phyloP scores from a whole-genome alignment of 2,329 filamentous ascomycete species.

The Zalaria sp. region DNA sequence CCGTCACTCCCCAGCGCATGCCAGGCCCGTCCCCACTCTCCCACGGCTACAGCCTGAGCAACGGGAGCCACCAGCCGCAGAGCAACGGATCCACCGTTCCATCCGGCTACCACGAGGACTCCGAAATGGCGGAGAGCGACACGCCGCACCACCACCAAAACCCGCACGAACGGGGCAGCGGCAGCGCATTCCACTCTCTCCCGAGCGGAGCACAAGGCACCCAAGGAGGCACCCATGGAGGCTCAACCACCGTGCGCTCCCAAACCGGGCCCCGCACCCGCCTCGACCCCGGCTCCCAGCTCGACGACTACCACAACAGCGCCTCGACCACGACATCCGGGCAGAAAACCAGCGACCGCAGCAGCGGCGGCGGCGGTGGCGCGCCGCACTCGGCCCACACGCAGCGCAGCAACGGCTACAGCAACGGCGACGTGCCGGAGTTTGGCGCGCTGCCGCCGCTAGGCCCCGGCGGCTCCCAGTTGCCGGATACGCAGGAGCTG shows the following conservation, averaged over 20 bases:
- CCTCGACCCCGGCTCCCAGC: constrained; percentile 43
- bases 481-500: constrained; percentile 42
- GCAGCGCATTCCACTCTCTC: constrained; percentile 11
- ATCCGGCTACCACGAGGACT: constrained; percentile 25
- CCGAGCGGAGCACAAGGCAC: constrained; percentile 12
- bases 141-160: constrained; percentile 9
- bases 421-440: constrained; percentile 37
- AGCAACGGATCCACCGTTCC: constrained; percentile 28
- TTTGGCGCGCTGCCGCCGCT: constrained; percentile 37
- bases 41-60: constrained; percentile 38
- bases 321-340: constrained; percentile 73
- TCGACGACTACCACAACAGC: constrained; percentile 60
- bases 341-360: constrained; percentile 60
- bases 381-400: constrained; percentile 26
- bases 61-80: constrained; percentile 17
- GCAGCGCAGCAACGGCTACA: constrained; percentile 54
- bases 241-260: constrained; percentile 37
- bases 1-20: constrained; percentile 35
- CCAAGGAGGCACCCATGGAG: constrained; percentile 1
- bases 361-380: constrained; percentile 28
- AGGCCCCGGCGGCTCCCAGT: constrained; percentile 37
- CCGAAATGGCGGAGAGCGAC: constrained; percentile 30
- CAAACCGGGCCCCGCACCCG: constrained; percentile 50
- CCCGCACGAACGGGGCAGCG: constrained; percentile 9
- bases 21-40: constrained; percentile 48